Percentiles rank a stretch among this genome's conserved stretches.
These are phyloP conservation scores for Candida parachauliodes DNA, from an alignment of 805 yeast genomes.

Conservation along the genomic window DNA sequence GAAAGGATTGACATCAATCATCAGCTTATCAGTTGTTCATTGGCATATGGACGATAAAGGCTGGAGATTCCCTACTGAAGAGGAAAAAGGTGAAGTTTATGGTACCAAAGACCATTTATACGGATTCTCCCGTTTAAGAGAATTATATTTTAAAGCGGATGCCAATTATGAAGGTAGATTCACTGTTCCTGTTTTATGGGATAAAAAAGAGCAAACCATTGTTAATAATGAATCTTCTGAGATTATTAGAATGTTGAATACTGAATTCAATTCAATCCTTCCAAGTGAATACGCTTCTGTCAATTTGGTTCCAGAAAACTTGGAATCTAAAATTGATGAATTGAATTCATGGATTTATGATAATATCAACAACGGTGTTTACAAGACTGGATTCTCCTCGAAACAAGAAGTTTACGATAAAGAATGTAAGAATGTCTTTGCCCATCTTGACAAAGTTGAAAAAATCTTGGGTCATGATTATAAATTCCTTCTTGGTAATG, in stretches of 20 bases:
- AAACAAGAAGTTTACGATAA: constrained; percentile 76
- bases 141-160: constrained; percentile 71
- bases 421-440: constrained; percentile 61
- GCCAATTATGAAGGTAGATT: constrained; percentile 77
- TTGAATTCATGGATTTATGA: constrained; percentile 81
- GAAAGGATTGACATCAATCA: constrained; percentile 61
- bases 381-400: constrained; percentile 87
- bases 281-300: constrained; percentile 46
- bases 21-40: constrained; percentile 76
- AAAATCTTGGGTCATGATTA: constrained; percentile 45
- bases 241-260: constrained; percentile 77
- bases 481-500: constrained; percentile 52
- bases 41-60: constrained; percentile 88
- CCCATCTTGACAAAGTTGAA: constrained; percentile 69
- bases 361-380: constrained; percentile 87
- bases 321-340: constrained; percentile 62
- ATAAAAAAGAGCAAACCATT: constrained; percentile 72
- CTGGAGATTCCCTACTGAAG: constrained; percentile 71
- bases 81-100: constrained; percentile 22
- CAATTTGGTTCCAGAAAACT: constrained; percentile 59
- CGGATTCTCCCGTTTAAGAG: constrained; percentile 56
- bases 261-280: constrained; percentile 63
- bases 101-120: constrained; percentile 48
- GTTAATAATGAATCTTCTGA: constrained; percentile 92
- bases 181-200: constrained; percentile 95